Evolutionary conservation across 2,329 filamentous ascomycete genomes (phyloP), one percentile per base, ranked within the genome.

Genomic region (Trichoderma arundinaceum): DNA sequence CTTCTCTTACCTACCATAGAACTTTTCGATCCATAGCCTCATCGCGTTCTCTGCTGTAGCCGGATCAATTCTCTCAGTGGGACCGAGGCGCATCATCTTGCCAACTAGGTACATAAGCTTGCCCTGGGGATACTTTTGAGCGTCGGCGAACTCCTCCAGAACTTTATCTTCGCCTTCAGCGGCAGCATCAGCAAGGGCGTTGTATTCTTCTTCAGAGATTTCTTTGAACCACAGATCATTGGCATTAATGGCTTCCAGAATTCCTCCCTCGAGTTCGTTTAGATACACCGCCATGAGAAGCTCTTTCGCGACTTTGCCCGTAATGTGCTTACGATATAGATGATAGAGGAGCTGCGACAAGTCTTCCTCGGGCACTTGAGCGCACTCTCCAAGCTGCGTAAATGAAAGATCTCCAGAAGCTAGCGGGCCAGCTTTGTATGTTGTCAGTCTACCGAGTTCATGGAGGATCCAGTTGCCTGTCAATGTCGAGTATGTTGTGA

Each of bases 391-490:
- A 2, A 82, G 78, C 2, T 78, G 70, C 0, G 81, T 81, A 67
- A 84, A 79, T 5, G 65, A 68, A n/a, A 78, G 67, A 38, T 78
- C 76, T 10, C 73, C 71, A 5, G 71, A 69, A 15, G 75, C 74
- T 15, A 77, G 68, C 1, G 76, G 68, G 39, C 76, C 71, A 48
- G 76, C 72, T 69, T 80, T 77, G 68, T 86, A 84, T 1, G 85
- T 82, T 12, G 86, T 87, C 10, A 92, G 77, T 1, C 89, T 88
- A 7, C 90, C 91, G 2, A 93, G 82, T 72, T 93, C 90, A 72
- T 94, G 90, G 35, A 93, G 82, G 52, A 91, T 88, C 90, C 87
- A 90, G 72, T 89, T 90, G 2, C 82, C 82, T 4, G 82, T 82
- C 4, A 88, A 75, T 4, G 79, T 77, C 9, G 83, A 81, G 63